Base-by-base conservation (phyloP, 768 basidiomycete species). In the Tephrocybe sp. region DNA sequence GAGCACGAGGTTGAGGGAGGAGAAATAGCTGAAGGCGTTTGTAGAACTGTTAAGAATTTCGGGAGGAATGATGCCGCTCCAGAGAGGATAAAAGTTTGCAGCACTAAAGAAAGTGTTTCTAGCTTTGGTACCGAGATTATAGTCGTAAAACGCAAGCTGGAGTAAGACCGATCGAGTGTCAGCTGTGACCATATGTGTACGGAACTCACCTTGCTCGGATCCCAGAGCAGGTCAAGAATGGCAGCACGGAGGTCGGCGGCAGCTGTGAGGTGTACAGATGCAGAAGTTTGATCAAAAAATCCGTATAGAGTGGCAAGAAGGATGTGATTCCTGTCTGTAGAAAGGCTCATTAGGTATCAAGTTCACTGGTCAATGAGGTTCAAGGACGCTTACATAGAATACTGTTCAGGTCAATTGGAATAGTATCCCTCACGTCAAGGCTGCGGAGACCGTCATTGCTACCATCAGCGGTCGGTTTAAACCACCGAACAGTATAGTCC, bases 171-270 rank as follows among this genome's bases (percentile, higher is more conserved):
- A 39, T 7, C 31, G 14, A 8, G n/a, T 26, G 14, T 16, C 20
- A 33, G 34, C 3, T 36, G 44, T 17, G 49, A 22, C n/a, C n/a
- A n/a, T n/a, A n/a, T n/a, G n/a, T n/a, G n/a, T n/a, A n/a, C n/a
- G 33, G 30, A 51, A 46, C 64, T 9, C 34, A 76, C 76, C 70
- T 88, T 89, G 7, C 72, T 68, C 0, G 82, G 57, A 62, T 96
- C 89, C 93, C 94, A 97, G 68, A 83, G 74, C 8, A 97, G 78
- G 64, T 98, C 95, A 32, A 97, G 71, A 53, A 97, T 82, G 0
- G 84, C 93, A 17, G 68, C 74, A 51, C 81, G 80, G 38, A 92
- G 69, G 7, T 70, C 67, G 0, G 75, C 65, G 0, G 92, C 91
- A 2, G 77, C 73, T 19, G 73, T 59, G 14, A 66, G 71, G 60